Percentiles rank a stretch among this genome's conserved stretches.
Conservation (phyloP, 2,329 filamentous ascomycete species). For the Pseudogymnoascus sp. region DNA sequence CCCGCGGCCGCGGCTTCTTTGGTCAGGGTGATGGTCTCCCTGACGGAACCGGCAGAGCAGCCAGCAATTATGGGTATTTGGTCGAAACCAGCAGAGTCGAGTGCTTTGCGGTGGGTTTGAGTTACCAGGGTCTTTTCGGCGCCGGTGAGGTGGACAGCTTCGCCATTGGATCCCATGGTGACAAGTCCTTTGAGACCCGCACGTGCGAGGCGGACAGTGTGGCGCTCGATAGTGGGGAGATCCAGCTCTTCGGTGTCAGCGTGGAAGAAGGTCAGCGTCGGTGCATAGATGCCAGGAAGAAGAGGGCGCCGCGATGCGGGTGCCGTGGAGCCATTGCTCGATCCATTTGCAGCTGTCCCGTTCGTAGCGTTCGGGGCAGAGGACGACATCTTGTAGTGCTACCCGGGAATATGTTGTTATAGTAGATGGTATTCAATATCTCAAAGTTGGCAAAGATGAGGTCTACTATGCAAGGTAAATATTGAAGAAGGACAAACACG, state of each 20-base stretch:
- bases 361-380: neutral
- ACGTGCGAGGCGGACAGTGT: slow-evolving; percentile 68
- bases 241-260: slow-evolving; percentile 77
- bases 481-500: neutral
- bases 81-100: slow-evolving; percentile 70
- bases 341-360: slow-evolving; percentile 10
- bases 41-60: slow-evolving; percentile 72
- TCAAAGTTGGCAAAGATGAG: neutral
- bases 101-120: slow-evolving; percentile 67
- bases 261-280: slow-evolving; percentile 87
- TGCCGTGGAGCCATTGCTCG: slow-evolving; percentile 29
- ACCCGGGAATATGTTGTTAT: neutral
- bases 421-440: neutral
- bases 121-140: slow-evolving; percentile 71
- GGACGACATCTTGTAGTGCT: neutral
- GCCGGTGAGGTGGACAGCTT: slow-evolving; percentile 75
- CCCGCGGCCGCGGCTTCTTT: slow-evolving; percentile 59
- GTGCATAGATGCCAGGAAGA: slow-evolving; percentile 76
- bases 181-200: slow-evolving; percentile 75
- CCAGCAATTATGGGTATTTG: slow-evolving; percentile 75
- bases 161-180: slow-evolving; percentile 84
- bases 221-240: slow-evolving; percentile 67
- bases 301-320: slow-evolving; percentile 43
- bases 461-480: neutral
- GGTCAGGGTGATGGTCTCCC: slow-evolving; percentile 69